phyloP scores from a whole-genome alignment of 257 asterid genomes.

The Petunia axillaris region DNA sequence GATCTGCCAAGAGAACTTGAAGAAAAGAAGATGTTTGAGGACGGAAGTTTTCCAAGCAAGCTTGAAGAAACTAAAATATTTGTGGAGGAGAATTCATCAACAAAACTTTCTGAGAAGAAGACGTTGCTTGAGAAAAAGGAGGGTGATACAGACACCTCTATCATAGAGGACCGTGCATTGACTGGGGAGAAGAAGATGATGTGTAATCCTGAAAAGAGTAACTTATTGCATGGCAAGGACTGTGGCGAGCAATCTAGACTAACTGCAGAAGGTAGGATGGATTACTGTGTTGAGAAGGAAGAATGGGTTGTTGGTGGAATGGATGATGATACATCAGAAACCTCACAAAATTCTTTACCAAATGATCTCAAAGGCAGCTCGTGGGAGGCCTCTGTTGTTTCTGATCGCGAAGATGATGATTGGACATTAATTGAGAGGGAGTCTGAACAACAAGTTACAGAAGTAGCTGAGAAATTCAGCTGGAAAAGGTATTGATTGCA shows the following conservation, averaged over 20 bases:
- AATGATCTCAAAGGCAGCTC: background rate
- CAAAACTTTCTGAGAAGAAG: constrained; percentile 7
- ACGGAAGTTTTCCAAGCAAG: background rate
- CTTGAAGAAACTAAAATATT: constrained; percentile 13
- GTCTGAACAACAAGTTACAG: background rate
- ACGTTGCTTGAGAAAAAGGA: background rate
- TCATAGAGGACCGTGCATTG: background rate
- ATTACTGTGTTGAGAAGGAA: too few species aligned
- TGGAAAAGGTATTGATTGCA: constrained; percentile 15
- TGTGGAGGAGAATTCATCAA: background rate
- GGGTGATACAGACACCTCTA: constrained; percentile 19
- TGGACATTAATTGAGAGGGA: constrained; percentile 23
- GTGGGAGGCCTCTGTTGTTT: constrained; percentile 7
- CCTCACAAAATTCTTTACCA: constrained; percentile 21
- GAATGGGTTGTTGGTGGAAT: background rate
- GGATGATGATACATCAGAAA: constrained; percentile 21
- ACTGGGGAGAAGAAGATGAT: background rate
- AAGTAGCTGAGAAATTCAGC: constrained; percentile 7
- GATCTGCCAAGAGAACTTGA: background rate
- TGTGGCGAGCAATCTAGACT: background rate
- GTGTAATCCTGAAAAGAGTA: background rate
- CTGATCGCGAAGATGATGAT: constrained; percentile 21
- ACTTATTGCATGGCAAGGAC: constrained; percentile 1
- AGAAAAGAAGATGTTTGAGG: background rate
- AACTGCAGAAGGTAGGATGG: background rate